Conservation (phyloP, 1,139 yeast genomes). For the Meyerozyma guilliermondii region DNA sequence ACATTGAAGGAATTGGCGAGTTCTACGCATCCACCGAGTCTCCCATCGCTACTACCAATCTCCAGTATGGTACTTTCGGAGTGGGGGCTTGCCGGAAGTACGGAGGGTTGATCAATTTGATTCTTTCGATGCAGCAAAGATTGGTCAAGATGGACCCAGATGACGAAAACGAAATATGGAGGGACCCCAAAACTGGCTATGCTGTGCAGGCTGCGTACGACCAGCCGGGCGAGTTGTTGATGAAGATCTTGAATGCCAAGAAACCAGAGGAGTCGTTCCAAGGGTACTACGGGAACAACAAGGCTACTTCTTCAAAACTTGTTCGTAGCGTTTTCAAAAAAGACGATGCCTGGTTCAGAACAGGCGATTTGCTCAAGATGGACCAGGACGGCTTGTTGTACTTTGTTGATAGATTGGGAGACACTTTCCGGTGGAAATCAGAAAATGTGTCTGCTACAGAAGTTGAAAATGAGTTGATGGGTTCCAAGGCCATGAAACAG, state of each 20-base stretch:
- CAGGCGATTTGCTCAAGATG: slow-evolving; percentile 75
- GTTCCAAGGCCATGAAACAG: slow-evolving; percentile 52
- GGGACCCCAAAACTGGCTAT: slow-evolving; percentile 69
- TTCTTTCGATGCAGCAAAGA: slow-evolving; percentile 53
- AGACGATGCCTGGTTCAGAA: slow-evolving; percentile 91
- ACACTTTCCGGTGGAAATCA: slow-evolving; percentile 95
- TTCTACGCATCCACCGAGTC: slow-evolving; percentile 94
- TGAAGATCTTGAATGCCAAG: slow-evolving; percentile 63
- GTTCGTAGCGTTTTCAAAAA: slow-evolving; percentile 65
- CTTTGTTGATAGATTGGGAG: slow-evolving; percentile 92
- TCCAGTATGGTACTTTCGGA: slow-evolving; percentile 75
- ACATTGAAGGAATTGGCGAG: slow-evolving; percentile 75
- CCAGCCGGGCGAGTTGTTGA: slow-evolving; percentile 86
- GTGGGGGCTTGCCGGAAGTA: slow-evolving; percentile 87
- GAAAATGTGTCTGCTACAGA: slow-evolving; percentile 94
- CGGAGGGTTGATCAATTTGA: slow-evolving; percentile 57
- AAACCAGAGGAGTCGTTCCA: slow-evolving; percentile 73
- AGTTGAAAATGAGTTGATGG: slow-evolving; percentile 72
- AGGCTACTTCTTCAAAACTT: slow-evolving; percentile 75
- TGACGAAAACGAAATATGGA: slow-evolving; percentile 65
- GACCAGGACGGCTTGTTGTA: slow-evolving; percentile 70
- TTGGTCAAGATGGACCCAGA: slow-evolving; percentile 78
- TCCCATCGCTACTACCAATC: slow-evolving; percentile 83
- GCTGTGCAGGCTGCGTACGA: slow-evolving; percentile 30
- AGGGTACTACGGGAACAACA: slow-evolving; percentile 80